Conservation (phyloP, 139 green algal species). For the Tetraselmis striata region DNA sequence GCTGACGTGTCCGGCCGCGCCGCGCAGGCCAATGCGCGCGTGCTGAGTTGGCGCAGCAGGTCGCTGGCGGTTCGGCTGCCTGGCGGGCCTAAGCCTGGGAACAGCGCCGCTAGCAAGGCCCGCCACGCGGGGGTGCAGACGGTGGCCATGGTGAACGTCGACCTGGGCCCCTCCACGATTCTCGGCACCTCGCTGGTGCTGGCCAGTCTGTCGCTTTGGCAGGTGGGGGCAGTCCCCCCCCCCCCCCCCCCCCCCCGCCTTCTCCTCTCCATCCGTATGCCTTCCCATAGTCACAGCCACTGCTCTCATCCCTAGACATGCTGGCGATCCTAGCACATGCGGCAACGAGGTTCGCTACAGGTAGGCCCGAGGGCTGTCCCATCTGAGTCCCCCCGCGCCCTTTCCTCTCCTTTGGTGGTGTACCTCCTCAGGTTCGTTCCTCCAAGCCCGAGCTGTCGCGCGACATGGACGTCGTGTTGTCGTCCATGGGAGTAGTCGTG, state of each 20-base stretch:
- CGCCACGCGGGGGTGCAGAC: neutral
- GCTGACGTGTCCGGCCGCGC: no score
- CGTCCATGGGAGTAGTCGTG: slow-evolving; percentile 55
- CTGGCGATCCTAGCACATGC: no score
- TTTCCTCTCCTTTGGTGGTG: no score
- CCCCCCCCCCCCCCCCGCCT: no score
- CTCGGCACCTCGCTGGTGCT: neutral
- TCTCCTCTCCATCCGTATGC: no score
- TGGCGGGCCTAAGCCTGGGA: neutral
- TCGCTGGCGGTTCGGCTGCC: neutral
- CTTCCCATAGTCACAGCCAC: neutral
- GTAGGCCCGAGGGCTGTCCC: no score
- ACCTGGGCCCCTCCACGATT: neutral
- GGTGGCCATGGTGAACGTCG: neutral
- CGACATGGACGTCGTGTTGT: slow-evolving; percentile 58
- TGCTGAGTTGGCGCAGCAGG: neutral
- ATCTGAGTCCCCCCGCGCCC: no score
- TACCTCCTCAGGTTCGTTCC: slow-evolving; percentile 20
- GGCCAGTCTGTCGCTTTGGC: neutral
- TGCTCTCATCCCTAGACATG: no score
- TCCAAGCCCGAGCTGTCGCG: slow-evolving; percentile 33
- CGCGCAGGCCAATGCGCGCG: neutral
- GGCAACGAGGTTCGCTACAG: no score
- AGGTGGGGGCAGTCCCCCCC: neutral
- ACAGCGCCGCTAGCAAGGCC: neutral